These are phyloP conservation scores for Citrus maxima DNA, from an alignment of 345 rosid genomes.

Conservation along the genomic window DNA sequence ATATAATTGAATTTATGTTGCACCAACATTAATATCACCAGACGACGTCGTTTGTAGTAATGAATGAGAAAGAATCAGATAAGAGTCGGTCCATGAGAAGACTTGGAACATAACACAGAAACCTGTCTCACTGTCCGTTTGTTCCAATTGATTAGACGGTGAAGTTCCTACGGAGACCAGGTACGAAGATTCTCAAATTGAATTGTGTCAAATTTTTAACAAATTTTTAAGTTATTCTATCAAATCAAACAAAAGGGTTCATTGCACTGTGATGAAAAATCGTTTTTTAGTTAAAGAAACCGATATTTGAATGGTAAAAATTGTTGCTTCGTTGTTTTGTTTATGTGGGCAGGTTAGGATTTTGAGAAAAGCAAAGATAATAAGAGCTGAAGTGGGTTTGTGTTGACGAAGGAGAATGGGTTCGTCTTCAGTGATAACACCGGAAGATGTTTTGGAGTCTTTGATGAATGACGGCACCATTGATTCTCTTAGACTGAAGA, in stretches of 20 bases:
- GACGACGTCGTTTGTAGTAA: not conserved
- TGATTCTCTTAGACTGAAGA: conserved; percentile 75
- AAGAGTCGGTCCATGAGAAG: not conserved
- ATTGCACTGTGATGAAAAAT: not conserved
- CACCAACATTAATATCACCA: too few relatives aligned
- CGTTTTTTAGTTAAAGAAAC: not conserved
- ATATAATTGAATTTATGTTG: not conserved
- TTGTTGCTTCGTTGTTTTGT: conserved; percentile 6
- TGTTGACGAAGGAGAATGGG: conserved; percentile 28
- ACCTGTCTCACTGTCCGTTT: not conserved
- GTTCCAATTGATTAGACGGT: not conserved
- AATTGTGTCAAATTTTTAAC: not conserved
- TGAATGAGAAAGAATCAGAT: not conserved
- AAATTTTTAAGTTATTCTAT: not conserved
- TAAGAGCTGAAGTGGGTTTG: not conserved
- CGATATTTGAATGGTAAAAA: not conserved
- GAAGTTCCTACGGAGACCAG: not conserved
- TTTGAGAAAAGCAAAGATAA: not conserved
- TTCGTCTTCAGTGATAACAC: conserved; percentile 68
- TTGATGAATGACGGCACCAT: conserved; percentile 90
- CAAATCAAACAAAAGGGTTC: not conserved
- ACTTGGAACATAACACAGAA: not conserved
- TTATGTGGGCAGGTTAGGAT: not conserved
- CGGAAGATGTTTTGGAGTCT: conserved; percentile 82
- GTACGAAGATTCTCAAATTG: not conserved